Conservation (phyloP, 371 early-diverging fungal genomes). For the Zychaea mexicana region DNA sequence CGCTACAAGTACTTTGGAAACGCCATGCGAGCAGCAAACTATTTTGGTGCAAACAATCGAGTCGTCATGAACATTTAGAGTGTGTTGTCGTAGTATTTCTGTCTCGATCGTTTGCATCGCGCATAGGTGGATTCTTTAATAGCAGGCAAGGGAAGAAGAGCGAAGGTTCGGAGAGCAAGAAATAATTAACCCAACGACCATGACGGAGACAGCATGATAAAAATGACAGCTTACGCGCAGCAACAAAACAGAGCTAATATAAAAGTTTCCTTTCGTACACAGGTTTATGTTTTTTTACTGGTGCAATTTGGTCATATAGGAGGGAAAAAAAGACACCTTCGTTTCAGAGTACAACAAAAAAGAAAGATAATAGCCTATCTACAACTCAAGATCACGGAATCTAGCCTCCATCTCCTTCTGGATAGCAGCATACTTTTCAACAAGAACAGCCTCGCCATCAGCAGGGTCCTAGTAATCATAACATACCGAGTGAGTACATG, state of each 20-base stretch:
- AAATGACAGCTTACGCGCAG: no score
- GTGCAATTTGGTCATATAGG: no score
- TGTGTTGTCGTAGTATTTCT: background rate
- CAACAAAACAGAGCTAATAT: no score
- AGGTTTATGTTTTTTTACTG: no score
- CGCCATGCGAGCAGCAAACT: background rate
- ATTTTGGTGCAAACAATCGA: background rate
- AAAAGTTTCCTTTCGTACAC: no score
- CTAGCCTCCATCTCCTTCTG: conserved; percentile 96
- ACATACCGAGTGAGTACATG: no score
- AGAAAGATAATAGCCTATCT: conserved; percentile 8
- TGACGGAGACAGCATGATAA: no score
- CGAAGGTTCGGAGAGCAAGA: no score
- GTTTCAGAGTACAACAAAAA: background rate
- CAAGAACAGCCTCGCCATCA: conserved; percentile 89
- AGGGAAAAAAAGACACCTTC: no score
- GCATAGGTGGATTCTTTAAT: background rate
- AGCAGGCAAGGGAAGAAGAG: background rate
- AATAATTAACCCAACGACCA: no score
- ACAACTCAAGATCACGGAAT: conserved; percentile 71
- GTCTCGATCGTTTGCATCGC: background rate
- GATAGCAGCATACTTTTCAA: conserved; percentile 84
- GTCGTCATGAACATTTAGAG: background rate
- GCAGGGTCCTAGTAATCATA: conserved; percentile 77
- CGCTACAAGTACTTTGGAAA: background rate